Base-by-base conservation (phyloP, 257 asterid species). In the Lithospermum erythrorhizon region DNA sequence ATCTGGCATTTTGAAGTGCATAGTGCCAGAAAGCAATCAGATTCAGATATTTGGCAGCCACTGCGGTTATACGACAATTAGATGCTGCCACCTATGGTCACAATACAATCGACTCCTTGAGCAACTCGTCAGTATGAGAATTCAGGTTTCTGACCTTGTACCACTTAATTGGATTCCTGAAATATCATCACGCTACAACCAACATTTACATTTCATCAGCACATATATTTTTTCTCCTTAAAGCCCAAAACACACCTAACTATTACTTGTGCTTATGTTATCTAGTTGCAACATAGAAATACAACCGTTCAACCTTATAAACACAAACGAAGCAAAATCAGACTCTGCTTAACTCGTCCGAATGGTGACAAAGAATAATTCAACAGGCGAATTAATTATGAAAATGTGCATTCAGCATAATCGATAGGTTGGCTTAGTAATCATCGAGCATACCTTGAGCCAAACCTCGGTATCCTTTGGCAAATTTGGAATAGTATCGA, bases 81-180 rank as follows among this genome's bases (percentile, higher is more conserved):
- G 64, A 88, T 93, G 75, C 98, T 86, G 70, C 98, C 97, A 54
- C 98, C 98, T 30, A 93, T 80, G 37, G 97, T 93, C 53, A 89
- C 70, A 65, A 93, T 66, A 61, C 98, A 88, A 63, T 93, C 98
- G 52, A 95, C 94, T 55, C 95, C 98, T 69, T 79, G 72, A 24
- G 82, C 83, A 74, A 91, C 86, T 2, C 98, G 68, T 88, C 98
- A n/a, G 95, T 95, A 63, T 80, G 89, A 82, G 84, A 93, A 93
- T 68, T 91, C 98, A 19, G 88, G 97, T 72, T 91, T 91, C 98
- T 75, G 57, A 88, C 94, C 87, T 91, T 91, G 83, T 91, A 69
- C 98, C 98, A 76, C 98, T 91, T 73, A 91, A 65, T 74, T 88
- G 95, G 95, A 91, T 86, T 61, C 98, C 98, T 49, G 98, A 84